phyloP scores from a whole-genome alignment of 441 rosid species.

The Manihot esculenta region DNA sequence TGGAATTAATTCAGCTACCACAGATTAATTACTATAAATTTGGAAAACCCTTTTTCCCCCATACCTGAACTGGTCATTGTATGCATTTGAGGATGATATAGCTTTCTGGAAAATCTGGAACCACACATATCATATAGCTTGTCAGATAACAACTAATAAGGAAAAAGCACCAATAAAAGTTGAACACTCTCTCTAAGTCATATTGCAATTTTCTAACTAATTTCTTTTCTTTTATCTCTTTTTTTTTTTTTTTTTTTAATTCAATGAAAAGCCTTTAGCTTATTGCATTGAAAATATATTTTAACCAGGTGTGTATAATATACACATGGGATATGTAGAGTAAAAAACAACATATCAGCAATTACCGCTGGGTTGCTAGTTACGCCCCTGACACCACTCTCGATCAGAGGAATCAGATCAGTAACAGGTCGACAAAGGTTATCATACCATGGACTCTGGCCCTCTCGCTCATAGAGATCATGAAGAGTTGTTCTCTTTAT shows the following conservation, averaged over 20 bases:
- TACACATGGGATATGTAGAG: too few relatives aligned
- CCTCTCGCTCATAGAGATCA: slow-evolving; percentile 85
- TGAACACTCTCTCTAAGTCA: neutral
- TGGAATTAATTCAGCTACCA: neutral
- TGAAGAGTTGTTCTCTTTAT: slow-evolving; percentile 72
- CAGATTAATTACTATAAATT: neutral
- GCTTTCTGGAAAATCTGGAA: slow-evolving; percentile 99
- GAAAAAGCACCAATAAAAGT: neutral
- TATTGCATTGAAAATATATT: neutral
- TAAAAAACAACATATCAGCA: neutral
- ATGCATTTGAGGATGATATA: slow-evolving; percentile 91
- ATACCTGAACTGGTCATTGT: slow-evolving; percentile 96
- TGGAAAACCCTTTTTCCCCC: neutral
- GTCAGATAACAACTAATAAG: neutral
- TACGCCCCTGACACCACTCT: slow-evolving; percentile 90
- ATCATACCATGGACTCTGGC: slow-evolving; percentile 99
- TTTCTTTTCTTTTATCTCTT: neutral
- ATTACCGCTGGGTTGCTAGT: slow-evolving; percentile 98
- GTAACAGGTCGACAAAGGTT: slow-evolving; percentile 98
- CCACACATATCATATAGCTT: slow-evolving; percentile 19
- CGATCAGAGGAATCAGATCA: slow-evolving; percentile 82
- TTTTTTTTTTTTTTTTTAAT: neutral
- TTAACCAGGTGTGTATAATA: neutral
- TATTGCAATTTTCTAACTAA: neutral
- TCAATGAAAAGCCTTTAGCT: neutral